phyloP scores from a whole-genome alignment of 805 yeast genomes.

The Cephaloascus fragrans region DNA sequence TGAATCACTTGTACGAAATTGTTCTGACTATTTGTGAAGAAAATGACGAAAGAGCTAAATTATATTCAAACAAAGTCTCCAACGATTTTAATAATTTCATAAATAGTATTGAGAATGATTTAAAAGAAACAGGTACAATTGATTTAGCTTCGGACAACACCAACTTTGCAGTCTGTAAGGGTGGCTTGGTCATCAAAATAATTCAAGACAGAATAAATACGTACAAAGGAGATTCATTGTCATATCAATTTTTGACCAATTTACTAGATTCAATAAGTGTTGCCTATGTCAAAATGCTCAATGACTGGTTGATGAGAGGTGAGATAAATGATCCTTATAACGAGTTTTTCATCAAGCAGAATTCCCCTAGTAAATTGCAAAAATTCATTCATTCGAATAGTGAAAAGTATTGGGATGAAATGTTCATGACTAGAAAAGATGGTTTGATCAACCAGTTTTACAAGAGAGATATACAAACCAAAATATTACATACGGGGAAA shows the following conservation, averaged over 20 bases:
- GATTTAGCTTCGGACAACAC: conserved; percentile 44
- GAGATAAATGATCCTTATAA: conserved; percentile 65
- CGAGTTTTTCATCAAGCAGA: conserved; percentile 68
- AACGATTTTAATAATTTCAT: conserved; percentile 32
- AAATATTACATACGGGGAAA: conserved; percentile 77
- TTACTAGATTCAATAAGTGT: conserved; percentile 50
- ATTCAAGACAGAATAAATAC: conserved; percentile 48
- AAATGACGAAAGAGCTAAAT: conserved; percentile 23
- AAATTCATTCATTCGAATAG: conserved; percentile 24
- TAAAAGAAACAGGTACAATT: conserved; percentile 31
- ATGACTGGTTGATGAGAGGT: conserved; percentile 75
- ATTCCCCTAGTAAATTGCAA: conserved; percentile 15
- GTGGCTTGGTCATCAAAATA: conserved; percentile 62
- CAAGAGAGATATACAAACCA: conserved; percentile 41
- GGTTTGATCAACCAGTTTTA: conserved; percentile 64
- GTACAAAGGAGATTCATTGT: conserved; percentile 56
- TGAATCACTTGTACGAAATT: conserved; percentile 52
- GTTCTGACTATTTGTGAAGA: conserved; percentile 40
- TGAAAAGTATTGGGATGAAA: conserved; percentile 66
- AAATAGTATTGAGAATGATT: conserved; percentile 29
- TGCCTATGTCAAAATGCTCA: conserved; percentile 59
- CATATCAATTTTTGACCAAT: conserved; percentile 38
- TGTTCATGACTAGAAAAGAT: conserved; percentile 64
- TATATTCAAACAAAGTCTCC: conserved; percentile 11
- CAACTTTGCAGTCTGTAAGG: conserved; percentile 52